Conservation (phyloP, 2,329 filamentous ascomycete species). For the Alternaria sp. region DNA sequence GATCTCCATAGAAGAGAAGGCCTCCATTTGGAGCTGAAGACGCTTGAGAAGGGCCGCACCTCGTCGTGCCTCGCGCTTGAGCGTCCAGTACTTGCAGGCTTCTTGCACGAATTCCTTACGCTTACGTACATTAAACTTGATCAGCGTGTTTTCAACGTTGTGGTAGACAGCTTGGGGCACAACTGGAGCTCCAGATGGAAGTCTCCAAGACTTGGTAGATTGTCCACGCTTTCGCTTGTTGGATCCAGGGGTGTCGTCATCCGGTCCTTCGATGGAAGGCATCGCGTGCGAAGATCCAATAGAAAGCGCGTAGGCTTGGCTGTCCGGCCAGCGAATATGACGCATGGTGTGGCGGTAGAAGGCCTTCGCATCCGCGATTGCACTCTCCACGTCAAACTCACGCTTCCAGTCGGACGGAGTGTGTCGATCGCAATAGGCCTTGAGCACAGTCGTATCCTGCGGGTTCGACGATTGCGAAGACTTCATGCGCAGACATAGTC, state of each 20-base stretch:
- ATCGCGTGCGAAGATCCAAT: slow-evolving; percentile 71
- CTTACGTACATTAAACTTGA: slow-evolving; percentile 82
- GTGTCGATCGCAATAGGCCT: slow-evolving; percentile 96
- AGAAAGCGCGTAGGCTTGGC: slow-evolving; percentile 79
- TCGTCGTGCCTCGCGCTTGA: slow-evolving; percentile 90
- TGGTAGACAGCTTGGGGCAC: slow-evolving; percentile 89
- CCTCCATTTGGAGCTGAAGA: slow-evolving; percentile 91
- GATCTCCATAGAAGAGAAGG: slow-evolving; percentile 96
- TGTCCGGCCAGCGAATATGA: slow-evolving; percentile 89
- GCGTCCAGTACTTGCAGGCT: slow-evolving; percentile 95
- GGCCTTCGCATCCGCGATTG: slow-evolving; percentile 81
- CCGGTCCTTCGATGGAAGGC: slow-evolving; percentile 59
- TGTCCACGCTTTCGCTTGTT: slow-evolving; percentile 65
- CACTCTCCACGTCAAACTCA: slow-evolving; percentile 81
- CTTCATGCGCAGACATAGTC: slow-evolving; percentile 95
- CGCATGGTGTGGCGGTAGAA: slow-evolving; percentile 92
- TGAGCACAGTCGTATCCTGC: slow-evolving; percentile 81
- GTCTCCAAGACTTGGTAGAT: slow-evolving; percentile 78
- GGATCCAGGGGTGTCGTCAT: slow-evolving; percentile 57
- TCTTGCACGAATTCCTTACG: slow-evolving; percentile 92
- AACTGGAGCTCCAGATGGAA: slow-evolving; percentile 92
- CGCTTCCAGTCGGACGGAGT: slow-evolving; percentile 86
- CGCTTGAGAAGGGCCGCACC: slow-evolving; percentile 92
- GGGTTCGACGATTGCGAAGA: slow-evolving; percentile 79
- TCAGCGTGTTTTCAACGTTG: slow-evolving; percentile 81